Conservation (phyloP, 1,284 basidiomycete species). For the Taiwanofungus camphoratus region DNA sequence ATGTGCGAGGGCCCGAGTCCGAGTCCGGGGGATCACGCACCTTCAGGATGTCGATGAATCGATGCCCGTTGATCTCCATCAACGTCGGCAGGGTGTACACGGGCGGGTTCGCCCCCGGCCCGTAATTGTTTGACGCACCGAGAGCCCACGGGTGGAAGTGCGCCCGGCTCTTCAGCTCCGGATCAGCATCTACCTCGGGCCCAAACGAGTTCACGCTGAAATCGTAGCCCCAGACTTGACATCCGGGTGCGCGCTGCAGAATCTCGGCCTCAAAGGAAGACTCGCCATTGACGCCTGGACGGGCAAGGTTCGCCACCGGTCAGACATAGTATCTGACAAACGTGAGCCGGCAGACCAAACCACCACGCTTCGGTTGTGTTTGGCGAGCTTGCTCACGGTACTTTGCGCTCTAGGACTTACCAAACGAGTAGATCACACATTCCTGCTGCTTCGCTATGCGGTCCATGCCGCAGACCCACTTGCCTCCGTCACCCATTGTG, state of each 20-base stretch:
- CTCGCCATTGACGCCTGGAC: constrained; percentile 41
- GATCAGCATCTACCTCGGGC: constrained; percentile 36
- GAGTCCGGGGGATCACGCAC: background rate
- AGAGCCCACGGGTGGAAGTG: constrained; percentile 44
- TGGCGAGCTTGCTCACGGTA: background rate
- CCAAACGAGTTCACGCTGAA: constrained; percentile 46
- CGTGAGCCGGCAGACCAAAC: no score
- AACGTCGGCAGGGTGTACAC: constrained; percentile 40
- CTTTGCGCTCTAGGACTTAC: constrained; percentile 21
- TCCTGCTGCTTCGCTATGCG: constrained; percentile 36
- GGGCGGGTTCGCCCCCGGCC: constrained; percentile 30
- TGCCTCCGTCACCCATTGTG: constrained; percentile 45
- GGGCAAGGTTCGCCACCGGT: background rate
- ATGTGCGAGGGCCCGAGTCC: background rate
- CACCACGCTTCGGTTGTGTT: no score
- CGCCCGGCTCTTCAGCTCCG: constrained; percentile 25
- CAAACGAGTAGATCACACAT: constrained; percentile 46
- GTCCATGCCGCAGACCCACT: constrained; percentile 47
- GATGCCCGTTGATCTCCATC: constrained; percentile 42
- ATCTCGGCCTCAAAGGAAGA: constrained; percentile 49
- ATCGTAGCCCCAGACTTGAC: constrained; percentile 49
- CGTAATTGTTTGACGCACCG: constrained; percentile 31
- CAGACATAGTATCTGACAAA: no score
- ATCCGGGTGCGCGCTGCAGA: constrained; percentile 34
- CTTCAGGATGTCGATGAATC: constrained; percentile 43